These are phyloP conservation scores for Lichina pygmaea DNA, from an alignment of 495 filamentous ascomycete genomes.

Conservation along the genomic window DNA sequence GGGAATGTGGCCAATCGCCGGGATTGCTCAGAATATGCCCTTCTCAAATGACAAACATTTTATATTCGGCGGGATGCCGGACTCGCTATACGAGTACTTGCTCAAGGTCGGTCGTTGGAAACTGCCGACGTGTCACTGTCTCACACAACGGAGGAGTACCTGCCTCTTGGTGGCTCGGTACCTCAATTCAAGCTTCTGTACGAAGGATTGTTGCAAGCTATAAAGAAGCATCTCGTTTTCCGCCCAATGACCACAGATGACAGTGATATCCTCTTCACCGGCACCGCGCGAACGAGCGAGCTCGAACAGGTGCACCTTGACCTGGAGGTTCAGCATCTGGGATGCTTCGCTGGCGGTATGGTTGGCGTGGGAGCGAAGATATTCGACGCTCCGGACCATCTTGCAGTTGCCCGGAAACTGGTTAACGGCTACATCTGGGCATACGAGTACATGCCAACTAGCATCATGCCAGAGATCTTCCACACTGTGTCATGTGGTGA, in stretches of 20 bases:
- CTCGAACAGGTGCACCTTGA: not conserved
- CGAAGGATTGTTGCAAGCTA: not conserved
- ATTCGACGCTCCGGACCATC: conserved; percentile 25
- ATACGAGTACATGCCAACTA: conserved; percentile 26
- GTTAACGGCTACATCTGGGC: conserved; percentile 33
- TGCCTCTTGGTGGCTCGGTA: conserved; percentile 2
- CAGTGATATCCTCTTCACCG: conserved; percentile 4
- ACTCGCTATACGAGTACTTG: conserved; percentile 16
- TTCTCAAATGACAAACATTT: conserved; percentile 7
- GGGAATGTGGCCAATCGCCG: conserved; percentile 12
- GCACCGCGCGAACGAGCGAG: not conserved
- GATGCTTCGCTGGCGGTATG: conserved; percentile 4
- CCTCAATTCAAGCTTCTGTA: conserved; percentile 4
- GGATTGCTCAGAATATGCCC: conserved; percentile 6
- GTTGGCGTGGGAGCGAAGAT: conserved; percentile 25
- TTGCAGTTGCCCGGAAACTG: conserved; percentile 25
- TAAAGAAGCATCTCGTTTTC: conserved; percentile 4
- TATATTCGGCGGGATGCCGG: conserved; percentile 13
- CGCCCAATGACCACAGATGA: conserved; percentile 4
- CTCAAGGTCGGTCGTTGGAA: conserved; percentile 7
- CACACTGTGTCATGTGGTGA: conserved; percentile 22
- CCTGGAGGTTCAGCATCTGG: conserved; percentile 3
- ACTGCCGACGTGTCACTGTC: not conserved
- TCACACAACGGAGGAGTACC: not conserved
- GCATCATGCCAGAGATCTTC: conserved; percentile 34